Evolutionary conservation across 2,329 filamentous ascomycete species (phyloP), one percentile per base, ranked within the genome.

Genomic region (Lachnellula subtilissima): DNA sequence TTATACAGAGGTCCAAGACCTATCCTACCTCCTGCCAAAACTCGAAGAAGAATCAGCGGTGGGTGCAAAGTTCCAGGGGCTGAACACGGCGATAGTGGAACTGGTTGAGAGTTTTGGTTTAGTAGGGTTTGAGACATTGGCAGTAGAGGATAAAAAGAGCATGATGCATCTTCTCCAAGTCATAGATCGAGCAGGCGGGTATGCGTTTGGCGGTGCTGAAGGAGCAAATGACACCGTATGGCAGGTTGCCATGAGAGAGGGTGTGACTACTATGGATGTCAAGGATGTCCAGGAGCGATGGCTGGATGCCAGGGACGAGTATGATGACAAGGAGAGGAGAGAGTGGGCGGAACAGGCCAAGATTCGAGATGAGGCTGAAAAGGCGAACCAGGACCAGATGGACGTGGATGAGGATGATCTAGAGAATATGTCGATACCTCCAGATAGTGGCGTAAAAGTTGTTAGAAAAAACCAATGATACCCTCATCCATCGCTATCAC

Each of bases 191-290:
- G 93, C 94, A 0, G 87, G 90, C 9, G 94, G 94, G 0, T 97
- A 97, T 73, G 88, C 91, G 0, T 97, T 99, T 75, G 92, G 92
- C 0, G 82, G 87, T 5, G 88, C 91, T 0, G 91, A 97, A 70
- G 93, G 91, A 2, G 90, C 91, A 47, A 97, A 97, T 65, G 93
- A 99, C 70, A 92, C 88, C 6, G 84, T 99, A n/a, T 99, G 94
- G 94, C 90, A 95, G 68, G 86, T 97, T 46, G 91, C 94, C 2
- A 96, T 97, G 84, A 84, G 91, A 55, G 85, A 85, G 56, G 85
- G 86, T 56, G 83, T 85, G 37, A 84, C 83, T 35, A 76, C 85
- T 73, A 85, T 96, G 79, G 91, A 95, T 65, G 85, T 91, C 9
- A 79, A 87, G 57, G 93, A 99, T 72, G 86, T 97, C 61, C 94